Base-by-base conservation (phyloP, 2,329 filamentous ascomycete species). In the Fusarium odoratissimum region DNA sequence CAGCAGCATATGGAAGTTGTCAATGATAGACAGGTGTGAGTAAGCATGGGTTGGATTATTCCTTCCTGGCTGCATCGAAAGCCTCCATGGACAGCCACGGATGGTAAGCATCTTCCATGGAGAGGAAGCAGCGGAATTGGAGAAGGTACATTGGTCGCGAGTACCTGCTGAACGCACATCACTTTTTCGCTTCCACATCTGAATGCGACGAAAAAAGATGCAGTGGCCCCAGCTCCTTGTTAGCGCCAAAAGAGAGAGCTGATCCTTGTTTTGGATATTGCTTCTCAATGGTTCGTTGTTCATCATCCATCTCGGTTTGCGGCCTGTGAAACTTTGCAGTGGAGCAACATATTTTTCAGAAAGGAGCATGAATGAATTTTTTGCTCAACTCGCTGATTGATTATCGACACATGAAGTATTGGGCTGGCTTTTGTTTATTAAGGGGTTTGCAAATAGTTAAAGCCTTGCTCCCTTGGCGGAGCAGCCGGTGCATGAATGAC, bases 321-420 rank as follows among this genome's bases (percentile, higher is more conserved):
- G 28, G 54, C 63, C 33, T 69, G 68, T 73, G 72, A 75, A 75
- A 75, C 72, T 65, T 74, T 71, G 62, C 45, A 40, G 65, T 73
- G 72, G 72, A 73, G 59, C 63, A 59, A 55, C 62, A 37, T 35
- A 48, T 41, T 30, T 38, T 14, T 66, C 16, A 42, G 41, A 48
- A 51, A 54, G 46, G 38, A 58, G 25, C 31, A 51, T 67, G 35
- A 17, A 21, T 49, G 28, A 58, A 45, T 33, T 54, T 60, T 60
- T 64, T 60, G 56, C 44, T 49, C 23, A 67, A 41, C 52, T 60
- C 35, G 42, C 30, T 51, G 25, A 51, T 42, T 42, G 44, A 45
- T 46, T 35, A n/a, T 46, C 52, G 30, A 25, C 17, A 48, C 13
- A 33, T 33, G 33, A 33, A 13, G 13, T 48, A n/a, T 40, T 49